Evolutionary conservation across 805 yeast genomes (phyloP), one percentile per base, ranked within the genome.

Genomic region (Cyberlindnera japonica): DNA sequence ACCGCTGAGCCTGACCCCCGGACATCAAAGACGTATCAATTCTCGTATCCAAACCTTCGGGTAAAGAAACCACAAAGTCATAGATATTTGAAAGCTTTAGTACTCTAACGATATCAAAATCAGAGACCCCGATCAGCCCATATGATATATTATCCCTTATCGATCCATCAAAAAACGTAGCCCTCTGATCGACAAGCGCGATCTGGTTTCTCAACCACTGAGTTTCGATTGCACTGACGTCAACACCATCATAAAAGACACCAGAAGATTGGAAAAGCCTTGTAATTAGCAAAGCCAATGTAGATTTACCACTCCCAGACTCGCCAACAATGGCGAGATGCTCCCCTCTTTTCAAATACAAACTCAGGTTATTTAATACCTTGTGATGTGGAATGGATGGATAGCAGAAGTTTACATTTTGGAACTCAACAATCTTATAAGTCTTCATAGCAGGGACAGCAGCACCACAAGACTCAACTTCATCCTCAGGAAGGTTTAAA

Each of bases 301-400:
- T 88, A 0, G 96, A 83, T 60, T 93, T 93, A 0, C 99, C 99
- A 12, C 83, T 74, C 0, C 99, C 99, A 2, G 97, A 86, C 25
- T 75, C 78, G 1, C 99, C 99, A 3, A 81, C 76, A 1, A 93
- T 60, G 1, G 86, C 93, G 16, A 83, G 66, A 0, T 75, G 65
- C 41, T 77, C 75, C 15, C 76, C 74, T 10, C 63, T 51, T 0
- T 53, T 21, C 2, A 90, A 57, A 0, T 43, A 31, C 23, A 83
- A 62, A 9, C 61, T 58, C 6, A 84, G 50, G 22, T 69, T 51
- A 1, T 64, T 59, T 23, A 83, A 65, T 3, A 74, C 64, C 6
- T 40, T 41, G 4, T 53, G 45, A 6, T 45, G 43, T 3, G 62
- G 58, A 1, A 57, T 38, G 1, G 60, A 43, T 3, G 77, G 70